Percentiles rank a stretch among this genome's conserved stretches.
Evolutionary conservation across 345 rosid genomes (phyloP).

Genomic region (Gossypium bickii): DNA sequence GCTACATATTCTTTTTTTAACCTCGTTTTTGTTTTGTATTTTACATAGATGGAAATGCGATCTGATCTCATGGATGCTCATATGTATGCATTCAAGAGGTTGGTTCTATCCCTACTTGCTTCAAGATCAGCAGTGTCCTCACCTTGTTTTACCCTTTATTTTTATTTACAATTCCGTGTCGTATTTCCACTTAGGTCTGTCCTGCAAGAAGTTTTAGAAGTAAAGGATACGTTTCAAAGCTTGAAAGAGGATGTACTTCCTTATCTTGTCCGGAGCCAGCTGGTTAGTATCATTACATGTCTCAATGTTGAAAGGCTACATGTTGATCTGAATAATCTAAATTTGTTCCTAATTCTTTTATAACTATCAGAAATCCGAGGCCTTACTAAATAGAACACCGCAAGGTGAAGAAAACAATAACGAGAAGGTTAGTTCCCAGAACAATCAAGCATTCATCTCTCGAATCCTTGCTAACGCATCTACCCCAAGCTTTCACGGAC

Average conservation of each 20-base stretch:
- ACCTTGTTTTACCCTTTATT: no score
- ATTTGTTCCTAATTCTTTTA: slow-evolving; percentile 12
- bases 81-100: slow-evolving; percentile 97
- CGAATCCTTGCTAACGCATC: slow-evolving; percentile 72
- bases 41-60: slow-evolving; percentile 75
- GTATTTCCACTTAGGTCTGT: slow-evolving; percentile 47
- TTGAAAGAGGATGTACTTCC: slow-evolving; percentile 84
- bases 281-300: slow-evolving; percentile 51
- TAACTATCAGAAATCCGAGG: slow-evolving; percentile 57
- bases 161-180: background rate
- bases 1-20: background rate
- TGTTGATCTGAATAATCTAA: background rate
- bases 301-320: background rate
- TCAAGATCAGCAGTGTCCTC: no score
- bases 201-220: slow-evolving; percentile 64
- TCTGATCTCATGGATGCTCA: slow-evolving; percentile 97
- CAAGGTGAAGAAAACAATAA: slow-evolving; percentile 72
- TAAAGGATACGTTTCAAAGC: slow-evolving; percentile 68
- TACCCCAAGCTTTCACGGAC: slow-evolving; percentile 64
- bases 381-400: slow-evolving; percentile 35
- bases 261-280: slow-evolving; percentile 85
- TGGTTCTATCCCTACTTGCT: slow-evolving; percentile 14
- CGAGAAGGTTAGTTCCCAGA: slow-evolving; percentile 48
- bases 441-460: slow-evolving; percentile 46
- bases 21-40: slow-evolving; percentile 21